Base-by-base conservation (phyloP, 2,329 filamentous ascomycete genomes). In the Colletotrichum sidae region DNA sequence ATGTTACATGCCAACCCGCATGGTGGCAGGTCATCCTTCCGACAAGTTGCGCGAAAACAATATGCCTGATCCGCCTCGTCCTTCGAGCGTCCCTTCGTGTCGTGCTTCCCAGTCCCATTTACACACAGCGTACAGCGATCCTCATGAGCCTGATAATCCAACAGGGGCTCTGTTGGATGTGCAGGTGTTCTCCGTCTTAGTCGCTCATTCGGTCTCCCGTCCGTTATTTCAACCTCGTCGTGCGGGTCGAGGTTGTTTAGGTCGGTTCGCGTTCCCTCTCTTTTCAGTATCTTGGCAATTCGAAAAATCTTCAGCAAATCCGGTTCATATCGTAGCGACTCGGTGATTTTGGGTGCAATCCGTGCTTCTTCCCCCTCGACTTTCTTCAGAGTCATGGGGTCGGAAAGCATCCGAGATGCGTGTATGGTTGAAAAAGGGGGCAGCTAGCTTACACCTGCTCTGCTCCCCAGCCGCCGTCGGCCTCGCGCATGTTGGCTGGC, bases 401-500 rank as follows among this genome's bases (percentile, higher is more conserved):
- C 39, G 37, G 35, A 60, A 55, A 49, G 63, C 52, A 56, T 56
- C 47, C 63, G 59, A 66, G 58, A 66, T 63, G 57, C 52, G 49
- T 57, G 53, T 63, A 59, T 66, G 59, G 58, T 66, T 64, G 55
- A 64, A 59, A 60, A 60, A 51, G 52, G 63, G 55, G 63, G 63
- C 58, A 45, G 47, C 63, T 66, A 47, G 34, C 63, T 76, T 89
- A 92, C 71, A 93, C 90, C 81, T 92, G 89, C 83, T 93, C 91
- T 68, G 90, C 90, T 61, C 90, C 91, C 90, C 91, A 93, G 72
- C 90, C 88, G 70, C 86, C 85, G 73, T 93, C 90, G 69, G 88
- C 88, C 77, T 93, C 91, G 76, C 91, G 88, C 91, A 94, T 94
- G 83, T 92, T 94, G 76, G 88, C 86, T 9, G 92, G 92, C 53